Conservation (phyloP, 2,329 filamentous ascomycete species). For the Septoria petroselini region DNA sequence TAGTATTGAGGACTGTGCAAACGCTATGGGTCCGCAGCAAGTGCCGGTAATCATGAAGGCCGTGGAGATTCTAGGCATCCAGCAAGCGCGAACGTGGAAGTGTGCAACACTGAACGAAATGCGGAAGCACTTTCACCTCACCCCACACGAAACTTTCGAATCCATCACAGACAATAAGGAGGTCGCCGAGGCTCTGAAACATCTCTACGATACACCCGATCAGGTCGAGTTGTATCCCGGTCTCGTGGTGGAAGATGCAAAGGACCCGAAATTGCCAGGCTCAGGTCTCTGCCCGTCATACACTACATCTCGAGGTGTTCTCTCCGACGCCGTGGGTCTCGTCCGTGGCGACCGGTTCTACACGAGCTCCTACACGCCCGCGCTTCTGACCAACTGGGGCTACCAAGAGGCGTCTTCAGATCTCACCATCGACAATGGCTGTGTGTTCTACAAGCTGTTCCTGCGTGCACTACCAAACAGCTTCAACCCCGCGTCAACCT, state of each 20-base stretch:
- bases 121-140: constrained; percentile 60
- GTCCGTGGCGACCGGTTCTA: constrained; percentile 61
- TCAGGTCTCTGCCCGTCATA: constrained; percentile 54
- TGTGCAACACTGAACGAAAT: constrained; percentile 63
- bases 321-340: constrained; percentile 59
- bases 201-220: constrained; percentile 62
- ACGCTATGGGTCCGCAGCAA: constrained; percentile 58
- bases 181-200: constrained; percentile 55
- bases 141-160: constrained; percentile 55
- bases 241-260: constrained; percentile 59
- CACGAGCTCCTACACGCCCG: constrained; percentile 44
- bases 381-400: constrained; percentile 42
- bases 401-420: constrained; percentile 50
- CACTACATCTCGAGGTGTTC: constrained; percentile 54
- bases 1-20: constrained; percentile 60
- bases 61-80: constrained; percentile 62
- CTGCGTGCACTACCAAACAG: constrained; percentile 51
- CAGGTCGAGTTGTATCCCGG: constrained; percentile 69
- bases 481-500: constrained; percentile 49
- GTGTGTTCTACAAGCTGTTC: constrained; percentile 53
- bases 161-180: constrained; percentile 58
- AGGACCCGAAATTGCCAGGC: constrained; percentile 52
- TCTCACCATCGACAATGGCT: constrained; percentile 47
- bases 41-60: constrained; percentile 58
- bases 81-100: constrained; percentile 61